A percentile compares a stretch with the other conserved stretches of the same genome.
These are phyloP conservation scores for Castanea sativa DNA, from an alignment of 306 rosid genomes.

Conservation along the genomic window DNA sequence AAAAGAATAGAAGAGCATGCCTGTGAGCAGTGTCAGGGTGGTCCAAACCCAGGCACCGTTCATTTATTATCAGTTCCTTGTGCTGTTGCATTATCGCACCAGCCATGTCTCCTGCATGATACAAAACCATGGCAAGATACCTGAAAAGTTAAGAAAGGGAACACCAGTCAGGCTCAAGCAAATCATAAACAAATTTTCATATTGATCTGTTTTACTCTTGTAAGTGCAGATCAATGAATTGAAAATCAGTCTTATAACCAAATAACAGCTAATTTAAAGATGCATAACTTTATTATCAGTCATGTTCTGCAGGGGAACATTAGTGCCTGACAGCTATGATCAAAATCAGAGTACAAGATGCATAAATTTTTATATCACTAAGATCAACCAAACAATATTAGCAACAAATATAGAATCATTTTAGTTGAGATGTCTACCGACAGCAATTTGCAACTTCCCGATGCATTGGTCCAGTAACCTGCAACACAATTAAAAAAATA, in stretches of 20 bases:
- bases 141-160: constrained; percentile 47
- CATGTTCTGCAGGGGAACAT: background rate
- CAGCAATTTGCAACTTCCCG: constrained; percentile 98
- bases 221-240: background rate
- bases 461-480: constrained; percentile 99
- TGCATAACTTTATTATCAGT: background rate
- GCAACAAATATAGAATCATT: constrained; percentile 15
- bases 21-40: constrained; percentile 99
- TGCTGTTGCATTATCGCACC: constrained; percentile 98
- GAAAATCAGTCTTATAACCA: background rate
- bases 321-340: background rate
- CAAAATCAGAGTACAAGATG: background rate
- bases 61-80: constrained; percentile 92
- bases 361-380: background rate
- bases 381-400: constrained; percentile 1
- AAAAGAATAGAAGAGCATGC: constrained; percentile 36
- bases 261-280: background rate
- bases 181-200: background rate
- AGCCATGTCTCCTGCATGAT: constrained; percentile 99
- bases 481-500: constrained; percentile 14
- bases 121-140: constrained; percentile 98
- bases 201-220: background rate
- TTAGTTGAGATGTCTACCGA: constrained; percentile 50
- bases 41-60: constrained; percentile 95
- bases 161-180: background rate